A percentile compares a stretch with the other conserved stretches of the same genome.
Conservation (phyloP, 2,329 filamentous ascomycete species). For the Celoporthe dispersa region DNA sequence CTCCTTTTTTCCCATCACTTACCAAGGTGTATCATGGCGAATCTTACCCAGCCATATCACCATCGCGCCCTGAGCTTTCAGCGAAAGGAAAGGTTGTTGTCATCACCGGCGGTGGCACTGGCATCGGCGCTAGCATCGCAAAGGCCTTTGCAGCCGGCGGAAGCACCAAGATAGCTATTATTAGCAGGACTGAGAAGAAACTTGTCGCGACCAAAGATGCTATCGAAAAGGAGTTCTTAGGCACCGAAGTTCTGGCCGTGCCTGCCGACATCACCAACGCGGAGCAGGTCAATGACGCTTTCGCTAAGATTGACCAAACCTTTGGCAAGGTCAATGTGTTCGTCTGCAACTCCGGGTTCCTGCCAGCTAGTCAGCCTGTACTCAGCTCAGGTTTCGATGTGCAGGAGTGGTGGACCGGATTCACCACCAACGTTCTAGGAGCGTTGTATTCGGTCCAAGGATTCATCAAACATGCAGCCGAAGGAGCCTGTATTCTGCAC, state of each 20-base stretch:
- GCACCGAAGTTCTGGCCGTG: conserved; percentile 3
- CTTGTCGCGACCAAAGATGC: conserved; percentile 16
- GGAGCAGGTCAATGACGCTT: conserved; percentile 11
- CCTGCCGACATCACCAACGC: conserved; percentile 11
- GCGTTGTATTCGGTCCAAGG: conserved; percentile 13
- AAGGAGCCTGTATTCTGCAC: conserved; percentile 14
- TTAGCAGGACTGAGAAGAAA: conserved; percentile 12
- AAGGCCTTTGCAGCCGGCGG: conserved; percentile 12
- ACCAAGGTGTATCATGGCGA: conserved; percentile 14
- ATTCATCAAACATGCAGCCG: conserved; percentile 11
- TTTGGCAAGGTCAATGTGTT: conserved; percentile 7
- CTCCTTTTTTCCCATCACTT: conserved; percentile 13
- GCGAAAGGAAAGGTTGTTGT: conserved; percentile 12
- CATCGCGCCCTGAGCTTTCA: conserved; percentile 16
- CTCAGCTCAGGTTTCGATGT: conserved; percentile 9
- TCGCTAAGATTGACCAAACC: conserved; percentile 4
- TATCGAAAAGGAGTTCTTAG: conserved; percentile 3
- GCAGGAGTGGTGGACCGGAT: conserved; percentile 14
- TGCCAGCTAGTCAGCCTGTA: conserved; percentile 6
- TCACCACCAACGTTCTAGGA: conserved; percentile 14
- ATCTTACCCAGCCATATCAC: conserved; percentile 8
- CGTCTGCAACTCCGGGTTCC: conserved; percentile 5
- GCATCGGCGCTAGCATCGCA: conserved; percentile 9
- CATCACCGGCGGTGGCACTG: conserved; percentile 16
- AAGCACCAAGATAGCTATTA: conserved; percentile 4